Percentiles rank a stretch among this genome's conserved stretches.
phyloP scores from a whole-genome alignment of 257 asterid species.

The Eustoma russellianum region DNA sequence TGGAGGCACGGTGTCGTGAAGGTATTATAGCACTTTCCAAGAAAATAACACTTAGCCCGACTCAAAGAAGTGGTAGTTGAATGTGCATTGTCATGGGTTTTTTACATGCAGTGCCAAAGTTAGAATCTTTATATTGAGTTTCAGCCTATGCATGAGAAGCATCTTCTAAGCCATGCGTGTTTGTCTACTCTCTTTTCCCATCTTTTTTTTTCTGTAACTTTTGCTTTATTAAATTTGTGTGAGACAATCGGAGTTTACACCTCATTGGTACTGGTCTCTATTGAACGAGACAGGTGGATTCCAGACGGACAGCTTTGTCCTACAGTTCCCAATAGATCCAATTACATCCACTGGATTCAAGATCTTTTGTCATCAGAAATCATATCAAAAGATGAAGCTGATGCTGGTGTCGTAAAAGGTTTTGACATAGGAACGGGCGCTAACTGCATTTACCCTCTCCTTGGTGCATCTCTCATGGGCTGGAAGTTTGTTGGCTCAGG shows the following conservation, averaged over 20 bases:
- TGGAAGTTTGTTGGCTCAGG: conserved; percentile 96
- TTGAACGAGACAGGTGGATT: conserved; percentile 68
- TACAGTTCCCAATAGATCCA: conserved; percentile 85
- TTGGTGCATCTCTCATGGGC: conserved; percentile 89
- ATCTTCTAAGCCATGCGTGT: too few species aligned
- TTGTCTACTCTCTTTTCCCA: not conserved
- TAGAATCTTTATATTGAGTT: too few species aligned
- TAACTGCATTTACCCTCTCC: conserved; percentile 95
- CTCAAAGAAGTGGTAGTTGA: too few species aligned
- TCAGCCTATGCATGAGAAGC: too few species aligned
- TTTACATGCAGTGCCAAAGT: too few species aligned
- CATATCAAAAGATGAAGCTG: conserved; percentile 22
- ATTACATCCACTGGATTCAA: conserved; percentile 94
- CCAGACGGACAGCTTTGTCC: conserved; percentile 99
- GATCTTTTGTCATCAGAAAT: conserved; percentile 66
- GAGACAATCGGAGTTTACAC: not conserved
- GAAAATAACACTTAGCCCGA: too few species aligned
- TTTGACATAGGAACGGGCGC: conserved; percentile 96
- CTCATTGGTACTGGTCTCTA: conserved; percentile 1
- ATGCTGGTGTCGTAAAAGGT: conserved; percentile 37
- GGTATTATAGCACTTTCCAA: too few species aligned
- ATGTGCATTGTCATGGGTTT: too few species aligned
- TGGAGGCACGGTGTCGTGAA: too few species aligned
- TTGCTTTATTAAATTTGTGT: not conserved
- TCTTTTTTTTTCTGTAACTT: not conserved